A percentile compares a stretch with the other conserved stretches of the same genome.
phyloP scores from a whole-genome alignment of 768 basidiomycete species.

The Cystobasidium ongulense region DNA sequence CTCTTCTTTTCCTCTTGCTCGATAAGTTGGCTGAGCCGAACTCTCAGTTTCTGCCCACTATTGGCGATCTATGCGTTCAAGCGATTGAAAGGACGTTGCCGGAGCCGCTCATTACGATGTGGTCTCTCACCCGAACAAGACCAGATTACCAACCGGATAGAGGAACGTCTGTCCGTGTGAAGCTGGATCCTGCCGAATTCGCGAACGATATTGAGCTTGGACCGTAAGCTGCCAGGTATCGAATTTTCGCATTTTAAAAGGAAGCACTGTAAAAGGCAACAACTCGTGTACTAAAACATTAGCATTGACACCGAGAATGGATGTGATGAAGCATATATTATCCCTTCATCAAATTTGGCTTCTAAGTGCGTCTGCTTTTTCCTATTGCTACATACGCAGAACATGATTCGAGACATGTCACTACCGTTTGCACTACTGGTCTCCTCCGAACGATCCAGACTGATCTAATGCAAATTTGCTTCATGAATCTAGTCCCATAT shows the following conservation, averaged over 20 bases:
- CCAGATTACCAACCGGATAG: constrained; percentile 38
- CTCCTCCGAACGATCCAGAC: too few relatives aligned
- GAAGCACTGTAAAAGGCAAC: too few relatives aligned
- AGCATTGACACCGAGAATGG: too few relatives aligned
- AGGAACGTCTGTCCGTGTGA: neutral
- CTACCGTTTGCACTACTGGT: too few relatives aligned
- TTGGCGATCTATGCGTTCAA: constrained; percentile 69
- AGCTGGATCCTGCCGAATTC: neutral
- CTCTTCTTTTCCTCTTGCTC: too few relatives aligned
- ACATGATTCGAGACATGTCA: neutral
- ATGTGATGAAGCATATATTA: too few relatives aligned
- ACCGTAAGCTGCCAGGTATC: too few relatives aligned
- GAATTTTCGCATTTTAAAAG: too few relatives aligned
- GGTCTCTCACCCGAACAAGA: constrained; percentile 49
- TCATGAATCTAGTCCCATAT: constrained; percentile 1
- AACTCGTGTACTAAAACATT: too few relatives aligned
- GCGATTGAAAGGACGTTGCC: constrained; percentile 60
- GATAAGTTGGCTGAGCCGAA: neutral
- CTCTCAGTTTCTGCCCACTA: constrained; percentile 70
- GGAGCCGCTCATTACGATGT: constrained; percentile 53
- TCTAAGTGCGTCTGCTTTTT: neutral
- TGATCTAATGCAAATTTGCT: too few relatives aligned
- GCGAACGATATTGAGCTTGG: neutral
- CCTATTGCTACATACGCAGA: neutral
- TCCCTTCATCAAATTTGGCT: too few relatives aligned